These are phyloP conservation scores for Fusarium chuoi DNA, from an alignment of 2,329 filamentous ascomycete species.

Conservation along the genomic window DNA sequence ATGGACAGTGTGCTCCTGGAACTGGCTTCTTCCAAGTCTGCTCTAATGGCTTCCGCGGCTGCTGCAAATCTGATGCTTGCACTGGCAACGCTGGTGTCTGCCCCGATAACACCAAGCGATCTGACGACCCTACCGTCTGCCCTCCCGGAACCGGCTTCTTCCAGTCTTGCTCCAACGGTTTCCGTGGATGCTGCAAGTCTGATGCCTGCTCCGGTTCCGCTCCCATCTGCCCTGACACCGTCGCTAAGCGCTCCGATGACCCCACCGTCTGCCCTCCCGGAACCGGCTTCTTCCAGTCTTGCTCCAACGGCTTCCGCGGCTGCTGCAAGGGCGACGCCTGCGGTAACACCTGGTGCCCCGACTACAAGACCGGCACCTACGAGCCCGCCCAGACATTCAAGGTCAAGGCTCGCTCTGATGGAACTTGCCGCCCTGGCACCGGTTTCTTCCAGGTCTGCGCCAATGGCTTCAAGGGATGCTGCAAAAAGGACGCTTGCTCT, in stretches of 20 bases:
- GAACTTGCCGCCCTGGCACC: conserved; percentile 7
- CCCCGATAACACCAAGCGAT: conserved; percentile 5
- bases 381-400: conserved; percentile 17
- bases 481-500: conserved; percentile 29
- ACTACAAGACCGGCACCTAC: conserved; percentile 28
- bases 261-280: conserved; percentile 18
- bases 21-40: conserved; percentile 21
- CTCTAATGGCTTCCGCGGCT: conserved; percentile 26
- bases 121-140: conserved; percentile 12
- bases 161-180: conserved; percentile 24
- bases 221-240: neutral
- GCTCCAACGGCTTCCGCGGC: conserved; percentile 23
- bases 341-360: conserved; percentile 21
- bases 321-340: conserved; percentile 31
- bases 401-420: conserved; percentile 12
- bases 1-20: neutral
- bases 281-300: conserved; percentile 8
- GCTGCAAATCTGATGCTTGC: conserved; percentile 25
- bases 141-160: conserved; percentile 6
- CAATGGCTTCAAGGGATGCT: conserved; percentile 32
- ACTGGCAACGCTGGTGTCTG: conserved; percentile 10
- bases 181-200: conserved; percentile 19
- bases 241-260: neutral
- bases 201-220: conserved; percentile 4
- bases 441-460: conserved; percentile 25